Evolutionary conservation across 345 rosid genomes (phyloP).

Genomic region (thale cress (Arabidopsis thaliana)): DNA sequence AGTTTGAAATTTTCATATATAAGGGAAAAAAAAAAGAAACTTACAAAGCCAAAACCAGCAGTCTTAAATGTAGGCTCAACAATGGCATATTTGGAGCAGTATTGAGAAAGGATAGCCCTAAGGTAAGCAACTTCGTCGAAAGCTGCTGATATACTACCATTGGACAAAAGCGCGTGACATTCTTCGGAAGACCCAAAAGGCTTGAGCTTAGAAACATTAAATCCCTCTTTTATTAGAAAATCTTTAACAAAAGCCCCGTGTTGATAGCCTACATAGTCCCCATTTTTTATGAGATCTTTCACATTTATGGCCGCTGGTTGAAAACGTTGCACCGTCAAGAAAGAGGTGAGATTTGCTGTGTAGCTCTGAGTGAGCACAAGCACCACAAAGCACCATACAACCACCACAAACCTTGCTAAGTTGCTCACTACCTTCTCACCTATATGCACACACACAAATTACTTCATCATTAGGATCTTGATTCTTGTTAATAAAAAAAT

Average conservation of each 20-base stretch:
- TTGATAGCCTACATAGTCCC: conserved; percentile 37
- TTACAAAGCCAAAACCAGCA: conserved; percentile 57
- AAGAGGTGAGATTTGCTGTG: conserved; percentile 52
- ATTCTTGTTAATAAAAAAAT: background rate
- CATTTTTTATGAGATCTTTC: conserved; percentile 20
- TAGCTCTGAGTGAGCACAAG: conserved; percentile 51
- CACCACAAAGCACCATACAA: conserved; percentile 48
- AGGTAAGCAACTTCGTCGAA: conserved; percentile 49
- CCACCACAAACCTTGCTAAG: conserved; percentile 48
- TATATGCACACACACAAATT: conserved; percentile 9
- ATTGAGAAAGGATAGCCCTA: conserved; percentile 28
- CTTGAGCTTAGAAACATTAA: background rate
- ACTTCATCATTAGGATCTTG: conserved; percentile 19
- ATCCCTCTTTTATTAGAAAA: background rate
- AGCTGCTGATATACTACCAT: conserved; percentile 31
- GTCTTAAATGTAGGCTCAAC: conserved; percentile 36
- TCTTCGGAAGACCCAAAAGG: conserved; percentile 1
- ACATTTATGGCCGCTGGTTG: conserved; percentile 22
- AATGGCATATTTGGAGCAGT: conserved; percentile 37
- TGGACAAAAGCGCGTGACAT: conserved; percentile 34
- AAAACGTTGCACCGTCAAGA: conserved; percentile 45
- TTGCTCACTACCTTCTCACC: conserved; percentile 50
- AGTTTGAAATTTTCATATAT: background rate
- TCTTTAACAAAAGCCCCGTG: background rate
- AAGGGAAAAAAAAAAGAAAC: background rate